Conservation (phyloP, 176 grass and related monocot species). For the Hyparrhenia diplandra region DNA sequence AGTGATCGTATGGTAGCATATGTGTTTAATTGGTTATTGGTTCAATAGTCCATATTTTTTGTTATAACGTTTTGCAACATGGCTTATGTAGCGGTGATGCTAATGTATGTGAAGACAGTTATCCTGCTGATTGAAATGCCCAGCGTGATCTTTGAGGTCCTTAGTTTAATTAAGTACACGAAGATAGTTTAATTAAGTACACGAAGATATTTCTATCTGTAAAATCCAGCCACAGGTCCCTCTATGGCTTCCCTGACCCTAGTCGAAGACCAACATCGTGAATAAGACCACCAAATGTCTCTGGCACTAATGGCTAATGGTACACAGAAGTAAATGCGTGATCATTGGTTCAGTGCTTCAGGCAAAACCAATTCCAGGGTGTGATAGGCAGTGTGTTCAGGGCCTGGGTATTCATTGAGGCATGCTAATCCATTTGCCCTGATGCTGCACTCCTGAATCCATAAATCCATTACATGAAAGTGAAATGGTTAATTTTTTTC, state of each 20-base stretch:
- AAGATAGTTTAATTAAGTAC: too few species aligned
- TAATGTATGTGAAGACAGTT: not conserved
- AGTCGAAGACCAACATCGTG: not conserved
- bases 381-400: not conserved
- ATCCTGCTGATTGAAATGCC: not conserved
- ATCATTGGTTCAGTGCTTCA: not conserved
- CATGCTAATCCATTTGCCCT: not conserved
- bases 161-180: not conserved
- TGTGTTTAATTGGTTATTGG: not conserved
- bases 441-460: not conserved
- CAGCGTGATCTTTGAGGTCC: not conserved
- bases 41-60: not conserved
- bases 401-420: not conserved
- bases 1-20: too few species aligned
- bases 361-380: not conserved
- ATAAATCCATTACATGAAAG: not conserved
- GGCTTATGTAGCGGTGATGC: not conserved
- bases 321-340: not conserved
- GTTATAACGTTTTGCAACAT: not conserved
- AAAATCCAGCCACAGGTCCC: not conserved
- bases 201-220: not conserved
- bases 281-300: not conserved
- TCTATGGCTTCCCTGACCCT: not conserved
- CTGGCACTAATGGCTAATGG: not conserved
- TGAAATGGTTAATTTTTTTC: not conserved